Percentiles rank a stretch among this genome's conserved stretches.
Conservation (phyloP, 495 filamentous ascomycete genomes). For the Aspergillus diversus region DNA sequence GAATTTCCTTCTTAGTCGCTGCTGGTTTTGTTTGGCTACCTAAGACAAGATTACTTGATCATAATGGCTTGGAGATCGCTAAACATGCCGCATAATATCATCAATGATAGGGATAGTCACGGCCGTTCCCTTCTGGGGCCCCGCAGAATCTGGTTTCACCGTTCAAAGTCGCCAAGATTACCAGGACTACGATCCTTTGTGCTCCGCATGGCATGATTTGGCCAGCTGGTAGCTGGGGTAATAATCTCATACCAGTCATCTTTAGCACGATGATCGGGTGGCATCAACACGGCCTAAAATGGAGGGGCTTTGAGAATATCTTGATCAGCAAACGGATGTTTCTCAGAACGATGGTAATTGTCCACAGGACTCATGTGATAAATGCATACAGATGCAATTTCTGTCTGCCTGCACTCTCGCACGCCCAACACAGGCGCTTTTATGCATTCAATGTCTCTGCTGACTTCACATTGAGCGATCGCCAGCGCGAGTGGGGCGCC, state of each 20-base stretch:
- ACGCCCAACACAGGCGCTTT: neutral
- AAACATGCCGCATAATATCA: neutral
- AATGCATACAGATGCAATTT: neutral
- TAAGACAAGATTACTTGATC: neutral
- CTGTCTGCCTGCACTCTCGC: neutral
- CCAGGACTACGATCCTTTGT: neutral
- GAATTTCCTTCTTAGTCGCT: neutral
- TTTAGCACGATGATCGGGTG: neutral
- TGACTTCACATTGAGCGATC: neutral
- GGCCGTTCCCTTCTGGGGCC: neutral
- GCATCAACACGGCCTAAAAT: neutral
- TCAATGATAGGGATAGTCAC: neutral
- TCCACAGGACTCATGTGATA: neutral
- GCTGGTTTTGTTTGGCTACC: neutral
- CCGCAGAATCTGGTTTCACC: conserved; percentile 1
- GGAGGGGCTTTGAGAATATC: neutral
- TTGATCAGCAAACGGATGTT: neutral
- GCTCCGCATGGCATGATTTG: neutral
- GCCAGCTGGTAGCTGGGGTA: neutral
- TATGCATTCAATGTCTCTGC: neutral
- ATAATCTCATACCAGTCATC: neutral
- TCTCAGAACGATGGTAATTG: neutral
- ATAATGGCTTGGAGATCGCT: neutral
- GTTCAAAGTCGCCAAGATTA: neutral
- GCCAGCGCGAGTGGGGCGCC: neutral